Evolutionary conservation across 106 monocot genomes (phyloP).

Genomic region (Apostasia ramifera): DNA sequence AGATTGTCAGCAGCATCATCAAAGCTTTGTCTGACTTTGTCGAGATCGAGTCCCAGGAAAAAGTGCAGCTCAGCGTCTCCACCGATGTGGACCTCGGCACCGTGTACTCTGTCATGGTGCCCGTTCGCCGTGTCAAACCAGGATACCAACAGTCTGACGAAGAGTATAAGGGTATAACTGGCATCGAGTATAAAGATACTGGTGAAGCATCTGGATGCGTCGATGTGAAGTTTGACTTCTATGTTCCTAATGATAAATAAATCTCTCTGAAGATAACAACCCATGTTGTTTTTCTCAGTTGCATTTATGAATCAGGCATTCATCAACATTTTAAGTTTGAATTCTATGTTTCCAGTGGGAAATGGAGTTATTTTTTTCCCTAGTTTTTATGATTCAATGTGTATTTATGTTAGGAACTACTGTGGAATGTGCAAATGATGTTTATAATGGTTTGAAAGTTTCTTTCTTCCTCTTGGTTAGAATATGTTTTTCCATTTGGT

Average conservation of each 20-base stretch:
- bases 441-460: too few relatives aligned
- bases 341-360: too few relatives aligned
- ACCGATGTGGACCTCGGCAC: constrained; percentile 78
- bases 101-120: constrained; percentile 75
- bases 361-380: too few relatives aligned
- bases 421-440: too few relatives aligned
- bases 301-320: too few relatives aligned
- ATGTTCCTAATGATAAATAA: neutral
- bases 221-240: constrained; percentile 92
- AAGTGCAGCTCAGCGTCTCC: constrained; percentile 84
- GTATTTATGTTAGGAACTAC: too few relatives aligned
- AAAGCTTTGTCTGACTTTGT: constrained; percentile 83
- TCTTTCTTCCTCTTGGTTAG: too few relatives aligned
- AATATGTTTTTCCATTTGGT: too few relatives aligned
- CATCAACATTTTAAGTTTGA: too few relatives aligned
- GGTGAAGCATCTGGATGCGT: constrained; percentile 67
- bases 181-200: constrained; percentile 63
- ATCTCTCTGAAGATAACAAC: too few relatives aligned
- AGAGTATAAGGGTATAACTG: constrained; percentile 62
- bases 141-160: constrained; percentile 82
- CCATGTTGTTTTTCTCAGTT: too few relatives aligned
- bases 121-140: constrained; percentile 78
- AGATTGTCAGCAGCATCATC: constrained; percentile 72
- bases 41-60: constrained; percentile 88
- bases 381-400: too few relatives aligned